Base-by-base conservation (phyloP, 345 rosid genomes). In the Xanthoceras sorbifolium region DNA sequence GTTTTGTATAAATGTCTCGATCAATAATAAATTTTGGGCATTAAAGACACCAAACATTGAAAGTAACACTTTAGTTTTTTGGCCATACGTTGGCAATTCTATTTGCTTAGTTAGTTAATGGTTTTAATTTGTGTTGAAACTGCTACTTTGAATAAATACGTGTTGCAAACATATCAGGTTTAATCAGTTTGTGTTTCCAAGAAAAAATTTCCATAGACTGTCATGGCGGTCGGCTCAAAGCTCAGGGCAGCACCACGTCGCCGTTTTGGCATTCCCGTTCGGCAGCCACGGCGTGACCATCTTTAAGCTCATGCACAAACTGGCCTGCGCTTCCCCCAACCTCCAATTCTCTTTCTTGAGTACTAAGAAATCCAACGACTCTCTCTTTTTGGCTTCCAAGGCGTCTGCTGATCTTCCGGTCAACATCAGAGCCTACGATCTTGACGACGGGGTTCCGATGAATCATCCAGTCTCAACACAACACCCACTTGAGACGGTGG, bases 211-310 rank as follows among this genome's bases (percentile, higher is more conserved):
- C n/a, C n/a, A n/a, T n/a, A n/a, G n/a, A n/a, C n/a, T n/a, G 31
- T 28, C 22, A 55, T 71, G 74, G 17, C 25, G 26, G 64, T 6
- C 11, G 29, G 11, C 26, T 71, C 74, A 71, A 54, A 32, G 31
- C 46, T 71, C 31, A 54, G 14, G 5, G 23, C 44, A n/a, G 31
- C 78, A 40, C 46, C 95, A 88, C 78, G 87, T 89, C 4, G 91
- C 89, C 0, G 84, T 87, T 40, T 79, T 92, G 29, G 90, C 93
- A 25, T 92, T 90, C 75, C 93, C 93, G 20, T 89, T 86, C 34
- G 84, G 87, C 29, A 78, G 86, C 74, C 96, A 92, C 71, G 87
- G 87, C 0, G 50, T 84, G 63, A 79, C 94, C 22, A 86, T 89
- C 64, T 82, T 88, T 12, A 42, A 86, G 59, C 75, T 92, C 28